These are phyloP conservation scores for Parietaria judaica DNA, from an alignment of 306 rosid species.

Conservation along the genomic window DNA sequence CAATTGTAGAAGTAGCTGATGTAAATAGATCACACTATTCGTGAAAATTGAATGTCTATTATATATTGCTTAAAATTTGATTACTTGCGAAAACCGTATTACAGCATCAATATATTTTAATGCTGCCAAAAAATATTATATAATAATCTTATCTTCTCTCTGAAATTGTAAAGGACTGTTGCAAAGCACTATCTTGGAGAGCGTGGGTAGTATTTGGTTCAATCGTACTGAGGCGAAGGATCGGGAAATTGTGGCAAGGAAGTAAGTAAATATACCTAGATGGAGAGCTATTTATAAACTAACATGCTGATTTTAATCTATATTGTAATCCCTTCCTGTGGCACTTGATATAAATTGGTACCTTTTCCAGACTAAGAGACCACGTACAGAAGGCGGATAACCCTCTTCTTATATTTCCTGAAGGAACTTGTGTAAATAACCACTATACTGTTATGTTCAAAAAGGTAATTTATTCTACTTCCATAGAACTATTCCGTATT, in stretches of 20 bases:
- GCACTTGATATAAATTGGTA: constrained; percentile 15
- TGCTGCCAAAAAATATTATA: not conserved
- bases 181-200: constrained; percentile 94
- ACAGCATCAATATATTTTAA: not conserved
- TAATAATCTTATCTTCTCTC: not conserved
- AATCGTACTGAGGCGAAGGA: constrained; percentile 88
- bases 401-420: constrained; percentile 97
- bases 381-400: constrained; percentile 83
- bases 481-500: too few species aligned
- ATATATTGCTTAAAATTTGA: not conserved
- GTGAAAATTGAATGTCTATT: not conserved
- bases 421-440: constrained; percentile 98
- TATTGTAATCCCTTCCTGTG: not conserved
- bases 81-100: not conserved
- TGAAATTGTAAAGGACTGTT: constrained; percentile 53
- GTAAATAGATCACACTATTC: not conserved
- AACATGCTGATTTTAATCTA: too few species aligned
- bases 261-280: constrained; percentile 42
- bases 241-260: constrained; percentile 88
- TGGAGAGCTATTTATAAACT: not conserved
- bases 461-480: constrained; percentile 39
- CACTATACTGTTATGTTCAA: constrained; percentile 96
- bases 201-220: constrained; percentile 93
- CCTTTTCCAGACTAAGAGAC: constrained; percentile 64
- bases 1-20: not conserved